Base-by-base conservation (phyloP, 768 basidiomycete species). In the Lactifluus subvellereus region DNA sequence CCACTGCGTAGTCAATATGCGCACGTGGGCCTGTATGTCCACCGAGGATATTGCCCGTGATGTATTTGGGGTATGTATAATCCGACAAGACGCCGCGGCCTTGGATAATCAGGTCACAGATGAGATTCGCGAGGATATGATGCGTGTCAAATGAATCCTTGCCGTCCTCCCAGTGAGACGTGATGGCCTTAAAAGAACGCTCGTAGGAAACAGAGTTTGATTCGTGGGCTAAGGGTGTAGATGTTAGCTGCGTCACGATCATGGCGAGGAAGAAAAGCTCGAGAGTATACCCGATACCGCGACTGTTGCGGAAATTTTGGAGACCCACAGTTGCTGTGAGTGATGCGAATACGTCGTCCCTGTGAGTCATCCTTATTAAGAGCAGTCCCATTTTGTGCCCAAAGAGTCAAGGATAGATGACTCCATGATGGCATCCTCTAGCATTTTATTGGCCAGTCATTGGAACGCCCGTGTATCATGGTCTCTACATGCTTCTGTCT, bases 341-440 rank as follows among this genome's bases (percentile, higher is more conserved):
- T 16, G 22, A 22, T 22, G 22, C 22, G 22, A 22, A 22, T 22
- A 22, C 22, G 22, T 1, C 22, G 22, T 22, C 22, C 22, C 1
- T 22, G 22, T 22, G 22, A 2, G 22, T 2, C 22, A 22, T 22
- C 22, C 22, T 2, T 22, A 22, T 22, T 2, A 22, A 22, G n/a
- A n/a, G n/a, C n/a, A n/a, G n/a, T 57, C 57, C 57, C 53, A 64
- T n/a, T 51, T 16, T 22, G 8, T 30, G n/a, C 48, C 20, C 42
- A 65, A 61, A 18, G 60, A 52, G 27, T 54, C 60, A 4, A 60
- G 54, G 4, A 65, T 65, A 8, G 42, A 55, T 0, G 48, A n/a
- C 14, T 64, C 59, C 30, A 56, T 37, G 16, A 52, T 49, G 18
- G 5, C 35, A 8, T 35, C 35, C 45, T 40, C 59, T 2, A 40